Conservation (phyloP, 768 basidiomycete species). For the Gymnopilus junonius region DNA sequence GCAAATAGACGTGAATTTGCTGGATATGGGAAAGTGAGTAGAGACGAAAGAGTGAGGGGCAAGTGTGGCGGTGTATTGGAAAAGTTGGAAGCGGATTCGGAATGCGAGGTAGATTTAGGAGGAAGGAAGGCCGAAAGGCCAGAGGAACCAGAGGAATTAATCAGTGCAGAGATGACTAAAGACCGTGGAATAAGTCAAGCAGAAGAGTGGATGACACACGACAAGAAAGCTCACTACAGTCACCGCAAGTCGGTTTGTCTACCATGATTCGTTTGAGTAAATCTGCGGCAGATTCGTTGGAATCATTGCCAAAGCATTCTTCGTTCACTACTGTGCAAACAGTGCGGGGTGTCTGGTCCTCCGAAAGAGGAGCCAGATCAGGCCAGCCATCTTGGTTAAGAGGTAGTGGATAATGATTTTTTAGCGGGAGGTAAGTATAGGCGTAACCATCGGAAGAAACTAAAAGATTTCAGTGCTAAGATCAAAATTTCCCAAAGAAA, state of each 20-base stretch:
- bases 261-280: constrained; percentile 1
- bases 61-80: not conserved
- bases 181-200: not conserved
- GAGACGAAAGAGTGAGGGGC: not conserved
- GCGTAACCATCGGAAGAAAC: constrained; percentile 4
- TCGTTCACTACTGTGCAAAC: not conserved
- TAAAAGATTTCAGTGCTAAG: too few relatives aligned
- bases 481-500: too few relatives aligned
- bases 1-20: not conserved
- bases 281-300: not conserved
- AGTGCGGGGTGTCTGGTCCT: not conserved
- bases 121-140: not conserved
- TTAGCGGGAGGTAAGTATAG: constrained; percentile 1
- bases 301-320: not conserved
- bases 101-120: not conserved
- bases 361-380: not conserved
- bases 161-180: not conserved
- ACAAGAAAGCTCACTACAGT: constrained; percentile 1
- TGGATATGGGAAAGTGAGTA: constrained; percentile 1
- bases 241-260: not conserved
- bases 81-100: not conserved
- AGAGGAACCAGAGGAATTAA: not conserved
- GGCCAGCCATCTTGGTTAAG: constrained; percentile 2
- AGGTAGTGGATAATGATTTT: not conserved
- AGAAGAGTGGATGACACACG: not conserved